These are phyloP conservation scores for Zizania latifolia DNA, from an alignment of 176 grass and related monocot species.

Conservation along the genomic window DNA sequence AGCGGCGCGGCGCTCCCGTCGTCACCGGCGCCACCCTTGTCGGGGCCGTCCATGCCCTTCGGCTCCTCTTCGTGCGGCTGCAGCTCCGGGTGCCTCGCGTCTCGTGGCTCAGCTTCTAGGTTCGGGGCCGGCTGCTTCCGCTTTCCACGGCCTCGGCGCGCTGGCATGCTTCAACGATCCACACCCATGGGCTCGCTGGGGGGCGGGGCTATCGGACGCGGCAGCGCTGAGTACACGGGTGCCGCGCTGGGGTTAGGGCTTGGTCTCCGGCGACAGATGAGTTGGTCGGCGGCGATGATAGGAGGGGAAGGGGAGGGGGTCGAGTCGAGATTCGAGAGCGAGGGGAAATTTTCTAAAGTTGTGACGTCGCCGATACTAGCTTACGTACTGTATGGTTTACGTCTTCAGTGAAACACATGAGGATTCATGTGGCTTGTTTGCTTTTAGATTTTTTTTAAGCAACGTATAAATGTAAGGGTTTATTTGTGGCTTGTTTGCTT, in stretches of 20 bases:
- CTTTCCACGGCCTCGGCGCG: conserved; percentile 34
- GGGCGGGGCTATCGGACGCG: conserved; percentile 6
- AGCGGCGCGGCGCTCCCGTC: conserved; percentile 60
- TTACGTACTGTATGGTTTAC: not conserved
- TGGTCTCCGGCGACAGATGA: not conserved
- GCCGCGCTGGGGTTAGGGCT: not conserved
- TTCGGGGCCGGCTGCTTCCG: not conserved
- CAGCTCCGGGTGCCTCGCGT: not conserved
- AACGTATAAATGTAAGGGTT: no score
- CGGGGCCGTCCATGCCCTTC: conserved; percentile 58
- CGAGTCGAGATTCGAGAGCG: not conserved
- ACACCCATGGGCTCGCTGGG: not conserved
- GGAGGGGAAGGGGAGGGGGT: not conserved
- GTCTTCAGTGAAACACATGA: not conserved
- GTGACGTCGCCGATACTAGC: not conserved
- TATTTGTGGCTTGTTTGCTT: no score
- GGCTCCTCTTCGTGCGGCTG: not conserved
- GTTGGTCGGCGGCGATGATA: conserved; percentile 2
- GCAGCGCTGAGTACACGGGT: not conserved
- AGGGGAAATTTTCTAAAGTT: not conserved
- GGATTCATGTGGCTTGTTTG: not conserved
- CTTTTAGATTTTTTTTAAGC: no score
- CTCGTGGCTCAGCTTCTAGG: not conserved
- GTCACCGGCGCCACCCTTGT: conserved; percentile 48
- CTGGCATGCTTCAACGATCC: conserved; percentile 25